Percentiles rank a stretch among this genome's conserved stretches.
Evolutionary conservation across 2,329 filamentous ascomycete species (phyloP).

Genomic region (Xylaria sp.): DNA sequence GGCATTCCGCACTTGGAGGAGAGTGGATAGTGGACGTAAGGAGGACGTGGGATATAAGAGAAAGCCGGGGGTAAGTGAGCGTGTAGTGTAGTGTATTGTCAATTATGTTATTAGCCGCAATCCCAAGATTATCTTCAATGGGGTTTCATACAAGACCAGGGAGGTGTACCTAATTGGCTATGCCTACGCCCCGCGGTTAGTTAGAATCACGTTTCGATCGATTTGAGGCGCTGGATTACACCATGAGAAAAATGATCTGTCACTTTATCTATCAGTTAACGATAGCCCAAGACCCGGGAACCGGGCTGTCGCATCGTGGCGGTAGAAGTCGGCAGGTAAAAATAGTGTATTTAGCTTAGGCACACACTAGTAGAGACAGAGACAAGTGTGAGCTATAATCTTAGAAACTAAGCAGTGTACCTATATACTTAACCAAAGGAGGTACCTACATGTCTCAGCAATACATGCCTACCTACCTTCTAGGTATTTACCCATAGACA

Average conservation of each 20-base stretch:
- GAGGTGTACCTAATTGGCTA: conserved; percentile 24
- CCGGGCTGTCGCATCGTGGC: conserved; percentile 39
- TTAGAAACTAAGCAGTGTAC: neutral
- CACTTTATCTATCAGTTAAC: conserved; percentile 29
- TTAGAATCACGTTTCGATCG: conserved; percentile 32
- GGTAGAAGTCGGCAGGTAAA: conserved; percentile 22
- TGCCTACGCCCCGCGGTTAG: conserved; percentile 10
- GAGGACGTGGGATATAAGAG: conserved; percentile 20
- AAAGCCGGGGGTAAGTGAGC: conserved; percentile 13
- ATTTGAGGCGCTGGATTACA: conserved; percentile 31
- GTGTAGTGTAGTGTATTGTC: conserved; percentile 16
- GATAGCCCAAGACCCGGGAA: conserved; percentile 39
- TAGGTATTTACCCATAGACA: conserved; percentile 1
- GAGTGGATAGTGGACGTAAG: conserved; percentile 2
- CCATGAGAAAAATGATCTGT: conserved; percentile 30
- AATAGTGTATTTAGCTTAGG: conserved; percentile 15
- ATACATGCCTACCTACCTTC: neutral
- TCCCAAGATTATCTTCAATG: conserved; percentile 15
- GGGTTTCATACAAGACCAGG: neutral
- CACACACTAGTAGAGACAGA: neutral
- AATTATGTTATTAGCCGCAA: conserved; percentile 34
- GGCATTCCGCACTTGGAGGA: conserved; percentile 19
- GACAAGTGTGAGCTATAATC: neutral
- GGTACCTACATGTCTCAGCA: neutral
- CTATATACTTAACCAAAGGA: neutral